Evolutionary conservation across 768 basidiomycete genomes (phyloP), one percentile per base, ranked within the genome.

Genomic region (Inosperma sp.): DNA sequence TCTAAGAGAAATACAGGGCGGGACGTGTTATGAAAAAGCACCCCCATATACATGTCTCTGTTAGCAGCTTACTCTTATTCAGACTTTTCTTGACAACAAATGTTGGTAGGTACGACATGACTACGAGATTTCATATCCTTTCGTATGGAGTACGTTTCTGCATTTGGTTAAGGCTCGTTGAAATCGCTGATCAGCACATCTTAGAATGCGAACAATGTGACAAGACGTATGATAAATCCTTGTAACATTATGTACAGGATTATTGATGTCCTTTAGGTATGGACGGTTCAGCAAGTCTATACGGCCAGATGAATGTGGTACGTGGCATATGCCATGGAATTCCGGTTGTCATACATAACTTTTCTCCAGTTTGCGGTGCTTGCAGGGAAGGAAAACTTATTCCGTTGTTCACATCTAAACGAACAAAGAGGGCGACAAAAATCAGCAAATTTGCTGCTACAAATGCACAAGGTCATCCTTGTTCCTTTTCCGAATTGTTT

Each of bases 231-330:
- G 78, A 33, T n/a, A 22, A 29, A 25, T 33, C 16, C 3, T 40
- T 36, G 17, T n/a, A 7, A 14, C 10, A 23, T 33, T 34, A 31
- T 2, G 48, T 17, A 36, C 13, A 26, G 9, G 5, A 14, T 21
- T 52, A 19, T 50, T 55, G 41, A 21, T 31, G 22, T 29, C 13
- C 23, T 42, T 16, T 55, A 88, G 86, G 45, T 88, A 88, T 59
- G 86, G 86, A 13, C 78, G 86, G 26, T 81, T 82, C 58, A 83
- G 79, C 61, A 88, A 84, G 53, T 88, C 86, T 16, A 88, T 88
- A 56, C 71, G 74, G 12, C 75, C 83, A 12, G 76, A 81, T 26
- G 77, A 82, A 71, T 81, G 79, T 48, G 72, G 86, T 85, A 55
- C 54, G 81, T 72, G 12, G 22, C 43, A 21, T 23, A 21, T 26